Conservation (phyloP, 805 yeast genomes). For the Blastobotrys americana region DNA sequence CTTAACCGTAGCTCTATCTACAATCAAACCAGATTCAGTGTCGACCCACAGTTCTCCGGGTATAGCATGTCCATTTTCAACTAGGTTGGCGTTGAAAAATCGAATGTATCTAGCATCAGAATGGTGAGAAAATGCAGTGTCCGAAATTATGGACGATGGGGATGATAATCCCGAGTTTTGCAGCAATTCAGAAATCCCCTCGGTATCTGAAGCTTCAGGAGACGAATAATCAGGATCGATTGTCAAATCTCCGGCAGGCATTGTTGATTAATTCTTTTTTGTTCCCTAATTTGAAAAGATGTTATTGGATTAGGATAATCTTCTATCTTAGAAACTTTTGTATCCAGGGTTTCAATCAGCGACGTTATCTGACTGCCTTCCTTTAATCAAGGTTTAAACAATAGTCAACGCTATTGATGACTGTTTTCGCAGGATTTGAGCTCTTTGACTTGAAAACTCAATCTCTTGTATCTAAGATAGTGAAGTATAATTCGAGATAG, state of each 20-base stretch:
- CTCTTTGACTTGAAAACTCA: too few species aligned
- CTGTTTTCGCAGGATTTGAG: too few species aligned
- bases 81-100: conserved; percentile 20
- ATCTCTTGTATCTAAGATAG: too few species aligned
- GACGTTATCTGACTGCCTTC: too few species aligned
- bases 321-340: too few species aligned
- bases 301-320: too few species aligned
- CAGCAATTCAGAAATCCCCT: neutral
- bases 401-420: too few species aligned
- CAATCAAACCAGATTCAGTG: conserved; percentile 37
- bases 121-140: conserved; percentile 17
- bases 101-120: conserved; percentile 5
- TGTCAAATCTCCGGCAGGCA: conserved; percentile 4
- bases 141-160: conserved; percentile 38
- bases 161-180: conserved; percentile 6
- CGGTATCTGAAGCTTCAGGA: conserved; percentile 4
- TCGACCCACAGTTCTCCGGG: conserved; percentile 41
- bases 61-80: conserved; percentile 19
- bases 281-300: too few species aligned
- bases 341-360: too few species aligned
- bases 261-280: too few species aligned
- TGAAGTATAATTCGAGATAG: too few species aligned
- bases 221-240: conserved; percentile 5
- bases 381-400: too few species aligned
- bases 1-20: conserved; percentile 22